phyloP scores from a whole-genome alignment of 495 filamentous ascomycete genomes.

The Cryomyces minteri region DNA sequence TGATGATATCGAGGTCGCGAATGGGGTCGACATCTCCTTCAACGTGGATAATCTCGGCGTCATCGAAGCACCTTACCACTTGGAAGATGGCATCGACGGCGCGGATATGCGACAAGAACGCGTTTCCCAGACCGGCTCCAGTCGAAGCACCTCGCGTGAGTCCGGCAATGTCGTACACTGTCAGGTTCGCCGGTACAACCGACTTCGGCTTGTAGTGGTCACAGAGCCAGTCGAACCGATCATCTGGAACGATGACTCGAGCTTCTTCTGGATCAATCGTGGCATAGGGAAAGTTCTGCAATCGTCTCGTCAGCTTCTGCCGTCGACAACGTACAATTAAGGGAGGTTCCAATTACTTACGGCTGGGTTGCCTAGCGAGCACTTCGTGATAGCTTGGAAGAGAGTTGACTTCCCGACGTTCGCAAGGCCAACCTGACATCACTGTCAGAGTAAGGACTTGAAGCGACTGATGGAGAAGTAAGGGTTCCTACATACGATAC shows the following conservation, averaged over 20 bases:
- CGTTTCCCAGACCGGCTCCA: constrained; percentile 92
- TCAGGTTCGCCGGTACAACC: constrained; percentile 85
- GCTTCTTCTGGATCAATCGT: constrained; percentile 99
- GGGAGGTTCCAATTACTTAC: constrained; percentile 25
- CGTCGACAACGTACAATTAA: constrained; percentile 4
- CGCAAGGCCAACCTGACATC: constrained; percentile 76
- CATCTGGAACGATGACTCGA: constrained; percentile 93
- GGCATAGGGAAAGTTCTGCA: constrained; percentile 91
- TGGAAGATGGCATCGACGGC: constrained; percentile 99
- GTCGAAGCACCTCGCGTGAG: constrained; percentile 92
- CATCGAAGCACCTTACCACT: constrained; percentile 96
- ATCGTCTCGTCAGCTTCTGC: neutral
- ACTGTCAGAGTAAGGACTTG: constrained; percentile 13
- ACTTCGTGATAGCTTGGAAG: constrained; percentile 99
- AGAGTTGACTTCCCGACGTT: constrained; percentile 99
- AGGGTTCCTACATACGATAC: constrained; percentile 72
- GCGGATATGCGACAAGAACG: constrained; percentile 96
- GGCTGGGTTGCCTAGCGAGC: constrained; percentile 89
- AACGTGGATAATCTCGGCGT: constrained; percentile 98
- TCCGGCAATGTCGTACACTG: constrained; percentile 98
- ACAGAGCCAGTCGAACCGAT: constrained; percentile 87
- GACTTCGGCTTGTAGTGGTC: constrained; percentile 96
- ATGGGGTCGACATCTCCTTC: constrained; percentile 95
- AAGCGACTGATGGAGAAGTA: constrained; percentile 5
- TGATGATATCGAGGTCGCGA: constrained; percentile 90